Evolutionary conservation across 805 yeast species (phyloP), one percentile per base, ranked within the genome.

Genomic region (Lipomyces anomalus): DNA sequence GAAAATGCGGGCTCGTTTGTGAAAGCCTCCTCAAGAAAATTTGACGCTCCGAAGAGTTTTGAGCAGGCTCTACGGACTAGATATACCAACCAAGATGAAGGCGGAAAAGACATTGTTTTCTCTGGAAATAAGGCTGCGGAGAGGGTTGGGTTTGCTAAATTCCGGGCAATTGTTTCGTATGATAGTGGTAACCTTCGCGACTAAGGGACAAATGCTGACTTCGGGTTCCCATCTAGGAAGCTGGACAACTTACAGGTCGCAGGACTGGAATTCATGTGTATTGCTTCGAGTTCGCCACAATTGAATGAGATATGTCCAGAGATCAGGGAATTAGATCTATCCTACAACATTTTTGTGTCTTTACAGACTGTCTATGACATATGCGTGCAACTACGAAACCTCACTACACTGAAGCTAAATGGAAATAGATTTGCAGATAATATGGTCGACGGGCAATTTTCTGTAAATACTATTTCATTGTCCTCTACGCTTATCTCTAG

Each of bases 91-190:
- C 61, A 66, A 1, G 58, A 62, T n/a, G 56, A 55, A 4, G 59
- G 53, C 6, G 58, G 47, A 13, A 47, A 43, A 6, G 58, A 77
- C 4, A 45, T 50, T 33, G 60, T 59, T 21, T 71, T 82, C 42
- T n/a, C n/a, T n/a, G 85, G 87, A 0, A 44, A 67, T 1, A 86
- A 86, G 59, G 51, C 54, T 4, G 78, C 78, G 6, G 80, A 84
- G 56, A 72, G 75, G 22, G 74, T 68, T 46, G 95, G 95, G 0
- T 79, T 84, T 57, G 81, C 76, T 21, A 72, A 74, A 49, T 60
- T 81, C 36, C 69, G 73, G 37, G 40, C 55, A n/a, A 56, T 71
- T 11, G 82, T 78, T 52, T 60, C 72, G 1, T 38, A 38, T 21
- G 41, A 18, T 6, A 21, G 16, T 20, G 20, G 6, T 36, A 21